Base-by-base conservation (phyloP, 768 basidiomycete genomes). In the Russula sp. region DNA sequence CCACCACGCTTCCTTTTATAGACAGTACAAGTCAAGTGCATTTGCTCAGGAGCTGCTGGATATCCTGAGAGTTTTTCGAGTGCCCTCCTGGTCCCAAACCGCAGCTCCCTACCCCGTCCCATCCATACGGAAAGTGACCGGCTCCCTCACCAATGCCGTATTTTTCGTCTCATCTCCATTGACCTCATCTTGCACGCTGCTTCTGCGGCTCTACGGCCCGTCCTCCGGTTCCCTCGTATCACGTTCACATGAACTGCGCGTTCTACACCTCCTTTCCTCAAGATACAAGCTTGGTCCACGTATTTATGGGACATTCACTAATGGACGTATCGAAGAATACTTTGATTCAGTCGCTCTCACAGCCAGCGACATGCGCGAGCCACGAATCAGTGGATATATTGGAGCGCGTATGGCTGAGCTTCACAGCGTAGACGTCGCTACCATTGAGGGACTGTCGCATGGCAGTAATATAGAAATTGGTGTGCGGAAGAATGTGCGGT, bases 361-460 rank as follows among this genome's bases (percentile, higher is more conserved):
- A 0, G 79, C 90, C 13, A 73, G 80, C 47, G 92, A 97, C 71
- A 79, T 99, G 65, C 83, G 92, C 53, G 84, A 93, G 68, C 83
- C 85, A 16, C 74, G 77, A 63, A 84, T 87, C 59, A 94, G 91
- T 71, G 79, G 85, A 34, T 92, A 89, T 83, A 93, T 98, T 68
- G 94, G 86, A n/a, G 83, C 87, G 22, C 82, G 96, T 39, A 98
- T 98, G 96, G 86, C 93, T 22, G 95, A 98, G 74, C 81, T 99
- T 37, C 97, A 99, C 75, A 85, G 86, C 31, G 96, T 98, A 52
- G 93, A 96, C 70, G 80, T 97, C 56, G 79, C 81, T 14, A 78
- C 79, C 48, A 79, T 98, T 51, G 82, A 84, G 70, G 74, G 71
- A 39, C 71, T 70, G 39, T 74, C 77, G 7, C 79, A 79, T 72